These are phyloP conservation scores for Plasmodium cynomolgi DNA, from an alignment of 169 alveolate genomes.

Conservation along the genomic window DNA sequence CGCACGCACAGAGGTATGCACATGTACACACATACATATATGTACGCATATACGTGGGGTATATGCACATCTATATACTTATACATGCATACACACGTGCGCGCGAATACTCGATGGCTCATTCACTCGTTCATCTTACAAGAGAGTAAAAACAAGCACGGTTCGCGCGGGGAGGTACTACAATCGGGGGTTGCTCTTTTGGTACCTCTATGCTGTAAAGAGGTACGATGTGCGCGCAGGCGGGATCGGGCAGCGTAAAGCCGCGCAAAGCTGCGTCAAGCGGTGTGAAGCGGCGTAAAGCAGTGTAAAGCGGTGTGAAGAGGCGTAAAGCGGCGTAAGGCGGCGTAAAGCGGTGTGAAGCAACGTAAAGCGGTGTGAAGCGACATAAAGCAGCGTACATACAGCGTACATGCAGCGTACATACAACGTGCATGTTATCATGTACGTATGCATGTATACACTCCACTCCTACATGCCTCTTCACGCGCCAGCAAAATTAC, in stretches of 20 bases:
- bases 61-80: background rate
- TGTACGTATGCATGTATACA: background rate
- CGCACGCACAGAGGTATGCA: background rate
- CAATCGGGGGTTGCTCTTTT: background rate
- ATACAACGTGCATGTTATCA: background rate
- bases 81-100: conserved; percentile 1
- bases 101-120: background rate
- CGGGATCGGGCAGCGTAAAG: background rate
- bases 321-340: background rate
- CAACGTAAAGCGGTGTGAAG: too few relatives aligned
- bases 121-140: background rate
- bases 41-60: background rate
- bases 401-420: too few relatives aligned
- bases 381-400: background rate
- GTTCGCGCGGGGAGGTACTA: background rate
- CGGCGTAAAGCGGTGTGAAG: background rate
- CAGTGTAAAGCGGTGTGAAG: background rate
- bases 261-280: background rate
- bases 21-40: background rate
- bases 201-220: background rate
- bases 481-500: background rate
- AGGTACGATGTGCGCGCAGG: background rate
- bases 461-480: background rate
- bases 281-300: background rate
- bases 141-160: background rate